Conservation (phyloP, 495 filamentous ascomycete genomes). For the Podospora tetraspora region DNA sequence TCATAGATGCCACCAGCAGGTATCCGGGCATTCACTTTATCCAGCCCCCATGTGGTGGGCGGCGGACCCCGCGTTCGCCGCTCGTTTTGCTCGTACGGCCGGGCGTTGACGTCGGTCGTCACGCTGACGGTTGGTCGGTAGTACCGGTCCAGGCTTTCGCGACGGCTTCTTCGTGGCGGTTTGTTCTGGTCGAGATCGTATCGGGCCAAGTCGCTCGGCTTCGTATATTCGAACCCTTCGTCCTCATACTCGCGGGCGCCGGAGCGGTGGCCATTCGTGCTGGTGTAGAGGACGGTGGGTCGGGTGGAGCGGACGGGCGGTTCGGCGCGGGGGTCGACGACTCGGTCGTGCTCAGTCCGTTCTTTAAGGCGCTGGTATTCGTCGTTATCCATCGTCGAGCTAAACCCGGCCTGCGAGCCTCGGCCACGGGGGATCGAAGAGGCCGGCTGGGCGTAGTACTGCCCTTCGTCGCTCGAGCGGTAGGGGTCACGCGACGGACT, state of each 20-base stretch:
- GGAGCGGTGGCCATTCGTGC: slow-evolving; percentile 23
- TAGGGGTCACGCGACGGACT: slow-evolving; percentile 47
- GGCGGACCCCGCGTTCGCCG: slow-evolving; percentile 51
- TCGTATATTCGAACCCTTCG: slow-evolving; percentile 67
- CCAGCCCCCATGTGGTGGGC: slow-evolving; percentile 57
- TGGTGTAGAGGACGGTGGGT: slow-evolving; percentile 30
- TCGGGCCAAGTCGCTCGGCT: slow-evolving; percentile 61
- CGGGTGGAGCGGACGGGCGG: slow-evolving; percentile 38
- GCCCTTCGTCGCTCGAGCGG: slow-evolving; percentile 43
- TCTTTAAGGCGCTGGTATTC: slow-evolving; percentile 42
- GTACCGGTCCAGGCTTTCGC: slow-evolving; percentile 51
- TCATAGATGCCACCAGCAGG: slow-evolving; percentile 40
- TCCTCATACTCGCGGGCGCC: slow-evolving; percentile 54
- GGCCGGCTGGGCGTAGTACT: slow-evolving; percentile 48
- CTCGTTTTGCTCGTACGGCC: slow-evolving; percentile 32
- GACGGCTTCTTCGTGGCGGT: slow-evolving; percentile 37
- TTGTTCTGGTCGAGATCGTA: slow-evolving; percentile 52
- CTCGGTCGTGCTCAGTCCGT: slow-evolving; percentile 38
- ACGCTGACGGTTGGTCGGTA: slow-evolving; percentile 62
- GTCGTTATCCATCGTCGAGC: slow-evolving; percentile 38
- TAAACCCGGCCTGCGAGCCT: slow-evolving; percentile 23
- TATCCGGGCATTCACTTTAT: slow-evolving; percentile 43
- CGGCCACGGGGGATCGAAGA: slow-evolving; percentile 41
- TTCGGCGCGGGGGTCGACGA: slow-evolving; percentile 25
- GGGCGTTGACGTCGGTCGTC: slow-evolving; percentile 49